These are phyloP conservation scores for Graphilbum fragrans DNA, from an alignment of 2,329 filamentous ascomycete genomes.

Conservation along the genomic window DNA sequence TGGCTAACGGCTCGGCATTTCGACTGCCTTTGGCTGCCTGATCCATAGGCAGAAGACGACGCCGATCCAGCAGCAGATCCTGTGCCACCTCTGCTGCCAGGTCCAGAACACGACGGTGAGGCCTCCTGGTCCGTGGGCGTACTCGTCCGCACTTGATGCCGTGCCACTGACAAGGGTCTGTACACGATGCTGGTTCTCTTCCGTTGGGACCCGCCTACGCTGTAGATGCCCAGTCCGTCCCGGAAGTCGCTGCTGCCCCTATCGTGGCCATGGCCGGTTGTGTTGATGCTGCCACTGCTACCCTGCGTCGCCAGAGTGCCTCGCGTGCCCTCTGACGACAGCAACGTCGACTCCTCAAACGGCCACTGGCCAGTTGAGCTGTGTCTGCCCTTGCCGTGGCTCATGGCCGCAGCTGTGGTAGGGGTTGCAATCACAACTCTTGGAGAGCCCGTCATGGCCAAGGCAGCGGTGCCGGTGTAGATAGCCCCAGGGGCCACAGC, in stretches of 20 bases:
- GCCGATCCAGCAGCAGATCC: not conserved
- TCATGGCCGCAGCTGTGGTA: too few species aligned
- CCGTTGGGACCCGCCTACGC: too few species aligned
- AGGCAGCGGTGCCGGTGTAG: too few species aligned
- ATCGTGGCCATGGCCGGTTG: too few species aligned
- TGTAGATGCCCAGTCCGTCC: too few species aligned
- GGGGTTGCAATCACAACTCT: too few species aligned
- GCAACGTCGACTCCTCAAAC: conserved; percentile 9
- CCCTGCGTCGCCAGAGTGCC: not conserved
- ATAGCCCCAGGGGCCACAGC: too few species aligned
- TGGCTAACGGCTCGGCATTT: conserved; percentile 5
- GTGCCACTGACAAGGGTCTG: not conserved
- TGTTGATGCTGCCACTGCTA: too few species aligned
- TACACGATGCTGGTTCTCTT: too few species aligned
- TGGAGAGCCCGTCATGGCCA: too few species aligned
- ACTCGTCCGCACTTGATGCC: conserved; percentile 4
- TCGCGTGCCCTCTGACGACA: conserved; percentile 2
- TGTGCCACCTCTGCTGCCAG: not conserved
- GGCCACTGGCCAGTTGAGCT: conserved; percentile 8
- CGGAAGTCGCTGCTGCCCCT: not conserved
- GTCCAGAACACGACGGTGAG: not conserved
- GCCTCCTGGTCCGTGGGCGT: conserved; percentile 2
- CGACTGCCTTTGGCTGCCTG: not conserved
- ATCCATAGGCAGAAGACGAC: not conserved
- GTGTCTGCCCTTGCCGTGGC: not conserved